Conservation (phyloP, 2,329 filamentous ascomycete genomes). For the Geosmithia flava region DNA sequence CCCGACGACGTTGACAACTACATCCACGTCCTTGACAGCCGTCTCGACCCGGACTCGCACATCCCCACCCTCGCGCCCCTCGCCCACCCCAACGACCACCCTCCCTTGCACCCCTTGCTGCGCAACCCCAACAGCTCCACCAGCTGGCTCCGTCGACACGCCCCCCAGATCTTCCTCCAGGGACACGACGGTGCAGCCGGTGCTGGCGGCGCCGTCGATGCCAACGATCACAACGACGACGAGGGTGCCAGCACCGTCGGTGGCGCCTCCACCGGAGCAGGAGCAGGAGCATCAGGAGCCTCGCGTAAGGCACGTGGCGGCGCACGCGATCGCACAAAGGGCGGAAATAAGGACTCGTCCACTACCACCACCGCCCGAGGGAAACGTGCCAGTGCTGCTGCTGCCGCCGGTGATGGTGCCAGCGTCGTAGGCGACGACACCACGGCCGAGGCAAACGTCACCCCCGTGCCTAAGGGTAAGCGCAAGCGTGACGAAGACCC, state of each 20-base stretch:
- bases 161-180: constrained; percentile 75
- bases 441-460: constrained; percentile 18
- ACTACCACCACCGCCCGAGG: constrained; percentile 22
- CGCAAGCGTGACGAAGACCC: constrained; percentile 47
- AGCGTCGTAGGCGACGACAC: constrained; percentile 27
- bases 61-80: constrained; percentile 40
- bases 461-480: constrained; percentile 22
- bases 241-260: constrained; percentile 14
- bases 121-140: constrained; percentile 84
- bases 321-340: constrained; percentile 15
- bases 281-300: no score
- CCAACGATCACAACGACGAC: constrained; percentile 23
- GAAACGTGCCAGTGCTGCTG: constrained; percentile 18
- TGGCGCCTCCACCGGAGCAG: constrained; percentile 3
- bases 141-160: constrained; percentile 84
- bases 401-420: constrained; percentile 11
- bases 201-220: constrained; percentile 6
- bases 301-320: constrained; percentile 21
- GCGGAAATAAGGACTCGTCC: constrained; percentile 2
- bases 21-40: constrained; percentile 49
- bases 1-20: constrained; percentile 65
- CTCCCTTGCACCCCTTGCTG: constrained; percentile 25
- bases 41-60: constrained; percentile 28
- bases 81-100: constrained; percentile 21
- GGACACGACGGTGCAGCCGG: constrained; percentile 35